Conservation (phyloP, 176 grass and related monocot genomes). For the Oryza meyeriana region DNA sequence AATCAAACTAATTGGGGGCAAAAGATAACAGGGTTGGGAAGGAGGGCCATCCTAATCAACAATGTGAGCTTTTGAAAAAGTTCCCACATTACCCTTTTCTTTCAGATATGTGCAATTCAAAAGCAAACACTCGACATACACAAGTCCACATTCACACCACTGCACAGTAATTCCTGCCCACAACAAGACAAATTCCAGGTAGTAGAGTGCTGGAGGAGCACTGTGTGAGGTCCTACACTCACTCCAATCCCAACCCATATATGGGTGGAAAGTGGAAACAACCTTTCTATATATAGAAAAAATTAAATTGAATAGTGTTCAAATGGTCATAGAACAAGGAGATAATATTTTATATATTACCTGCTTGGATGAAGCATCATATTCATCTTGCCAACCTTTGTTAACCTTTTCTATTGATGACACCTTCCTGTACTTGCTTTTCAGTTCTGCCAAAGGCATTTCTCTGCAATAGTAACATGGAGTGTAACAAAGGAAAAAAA, state of each 20-base stretch:
- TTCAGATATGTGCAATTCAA: background rate
- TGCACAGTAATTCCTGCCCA: background rate
- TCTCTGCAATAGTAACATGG: constrained; percentile 64
- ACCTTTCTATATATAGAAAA: background rate
- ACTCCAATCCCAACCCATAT: background rate
- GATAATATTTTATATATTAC: constrained; percentile 32
- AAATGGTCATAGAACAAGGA: background rate
- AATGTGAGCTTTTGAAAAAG: background rate
- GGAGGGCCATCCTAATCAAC: background rate
- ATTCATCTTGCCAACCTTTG: constrained; percentile 89
- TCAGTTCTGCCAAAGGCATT: constrained; percentile 76
- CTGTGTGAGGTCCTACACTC: background rate
- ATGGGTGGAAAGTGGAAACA: background rate
- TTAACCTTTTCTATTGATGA: constrained; percentile 75
- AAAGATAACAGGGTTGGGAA: background rate
- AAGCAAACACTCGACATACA: background rate
- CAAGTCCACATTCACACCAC: background rate
- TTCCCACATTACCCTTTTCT: background rate
- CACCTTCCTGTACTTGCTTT: constrained; percentile 91
- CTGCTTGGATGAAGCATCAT: constrained; percentile 85
- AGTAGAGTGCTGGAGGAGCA: background rate
- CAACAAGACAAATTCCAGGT: background rate
- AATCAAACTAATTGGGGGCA: background rate
- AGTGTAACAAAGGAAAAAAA: background rate
- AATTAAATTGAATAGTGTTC: background rate